Base-by-base conservation (phyloP, 768 basidiomycete species). In the Antrodiella citrinella region DNA sequence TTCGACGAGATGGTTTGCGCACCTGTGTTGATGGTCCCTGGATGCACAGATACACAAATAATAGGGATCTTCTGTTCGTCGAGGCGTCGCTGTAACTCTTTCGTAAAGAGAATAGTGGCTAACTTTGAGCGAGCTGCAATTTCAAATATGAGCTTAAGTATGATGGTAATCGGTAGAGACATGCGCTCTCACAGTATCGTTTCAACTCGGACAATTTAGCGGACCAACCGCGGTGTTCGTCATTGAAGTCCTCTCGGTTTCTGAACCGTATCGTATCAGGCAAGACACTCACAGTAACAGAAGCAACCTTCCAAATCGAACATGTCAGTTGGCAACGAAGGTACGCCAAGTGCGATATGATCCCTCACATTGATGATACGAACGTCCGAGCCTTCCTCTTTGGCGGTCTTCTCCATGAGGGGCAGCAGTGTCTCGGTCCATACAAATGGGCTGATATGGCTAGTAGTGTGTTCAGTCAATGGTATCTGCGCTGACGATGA, bases 291-390 rank as follows among this genome's bases (percentile, higher is more conserved):
- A n/a, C n/a, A n/a, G n/a, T n/a, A n/a, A n/a, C n/a, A n/a, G n/a
- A n/a, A n/a, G n/a, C n/a, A n/a, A n/a, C n/a, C n/a, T n/a, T n/a
- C n/a, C n/a, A n/a, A n/a, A n/a, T n/a, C n/a, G n/a, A 38, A 38
- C 18, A 18, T 10, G 35, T 38, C 35, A 38, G 18, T 12, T 18
- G 38, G 24, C 11, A 18, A 82, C 82, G 48, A 77, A 72, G 10
- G 83, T 69, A 12, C 85, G 69, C n/a, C 83, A 75, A 44, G 82
- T 81, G 51, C 84, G 84, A 0, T 77, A 70, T 19, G 65, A 64
- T 0, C 70, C 63, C 42, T 72, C 62, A n/a, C n/a, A n/a, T n/a
- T n/a, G n/a, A n/a, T n/a, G n/a, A n/a, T n/a, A n/a, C n/a, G n/a
- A n/a, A n/a, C n/a, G n/a, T n/a, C n/a, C n/a, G n/a, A n/a, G n/a